phyloP scores from a whole-genome alignment of 805 yeast genomes.

The Barnettozyma sp. region DNA sequence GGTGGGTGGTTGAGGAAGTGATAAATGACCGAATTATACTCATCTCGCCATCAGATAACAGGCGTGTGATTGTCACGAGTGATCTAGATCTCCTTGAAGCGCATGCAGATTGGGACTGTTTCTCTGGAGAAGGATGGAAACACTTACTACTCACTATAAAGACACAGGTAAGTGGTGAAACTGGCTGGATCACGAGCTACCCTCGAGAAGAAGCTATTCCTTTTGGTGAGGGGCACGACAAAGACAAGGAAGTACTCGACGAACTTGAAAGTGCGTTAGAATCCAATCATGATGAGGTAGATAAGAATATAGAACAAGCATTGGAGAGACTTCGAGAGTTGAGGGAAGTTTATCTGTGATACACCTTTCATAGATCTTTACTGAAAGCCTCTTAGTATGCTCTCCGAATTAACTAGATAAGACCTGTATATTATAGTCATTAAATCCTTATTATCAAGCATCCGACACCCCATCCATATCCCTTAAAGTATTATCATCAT shows the following conservation, averaged over 20 bases:
- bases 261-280: no score
- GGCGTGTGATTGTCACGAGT: constrained; percentile 1
- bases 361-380: no score
- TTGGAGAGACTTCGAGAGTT: constrained; percentile 11
- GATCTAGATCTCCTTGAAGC: constrained; percentile 2
- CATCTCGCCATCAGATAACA: constrained; percentile 5
- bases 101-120: constrained; percentile 8
- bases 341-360: constrained; percentile 13
- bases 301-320: constrained; percentile 7
- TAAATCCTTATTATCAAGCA: no score
- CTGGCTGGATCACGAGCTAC: constrained; percentile 1
- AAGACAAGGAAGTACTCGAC: constrained; percentile 6
- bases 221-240: constrained; percentile 1
- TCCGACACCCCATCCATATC: no score
- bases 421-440: no score
- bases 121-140: neutral
- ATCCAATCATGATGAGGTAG: neutral
- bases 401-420: no score
- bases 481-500: no score
- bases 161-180: neutral
- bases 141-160: constrained; percentile 1
- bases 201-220: neutral
- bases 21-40: neutral
- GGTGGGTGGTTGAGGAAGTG: constrained; percentile 1
- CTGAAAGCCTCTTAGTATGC: no score